phyloP scores from a whole-genome alignment of 164 flowering plant genomes.

The Brasenia schreberi region DNA sequence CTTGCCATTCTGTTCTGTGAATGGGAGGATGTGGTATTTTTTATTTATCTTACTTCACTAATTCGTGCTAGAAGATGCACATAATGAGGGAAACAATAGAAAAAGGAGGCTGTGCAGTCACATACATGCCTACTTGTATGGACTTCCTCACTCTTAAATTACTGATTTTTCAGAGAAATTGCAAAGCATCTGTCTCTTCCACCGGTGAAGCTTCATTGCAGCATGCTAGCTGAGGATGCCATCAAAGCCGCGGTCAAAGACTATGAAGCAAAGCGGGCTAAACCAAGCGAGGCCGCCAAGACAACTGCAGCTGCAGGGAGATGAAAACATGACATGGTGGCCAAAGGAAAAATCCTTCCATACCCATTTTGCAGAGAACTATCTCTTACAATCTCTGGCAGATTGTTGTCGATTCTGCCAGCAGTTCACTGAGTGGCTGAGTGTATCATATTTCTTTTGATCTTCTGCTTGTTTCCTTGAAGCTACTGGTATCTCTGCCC shows the following conservation, averaged over 20 bases:
- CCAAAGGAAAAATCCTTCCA: not conserved
- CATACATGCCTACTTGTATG: too few relatives aligned
- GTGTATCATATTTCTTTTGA: not conserved
- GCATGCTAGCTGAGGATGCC: conserved; percentile 99
- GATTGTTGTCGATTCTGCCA: not conserved
- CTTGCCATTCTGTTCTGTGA: not conserved
- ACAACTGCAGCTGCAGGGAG: conserved; percentile 27
- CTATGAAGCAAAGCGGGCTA: conserved; percentile 56
- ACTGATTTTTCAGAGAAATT: conserved; percentile 43
- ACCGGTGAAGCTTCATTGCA: conserved; percentile 95
- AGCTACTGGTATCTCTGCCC: too few relatives aligned
- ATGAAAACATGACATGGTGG: conserved; percentile 6
- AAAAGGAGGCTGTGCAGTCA: too few relatives aligned
- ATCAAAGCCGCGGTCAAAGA: conserved; percentile 92
- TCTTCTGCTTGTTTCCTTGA: too few relatives aligned
- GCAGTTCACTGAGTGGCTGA: not conserved
- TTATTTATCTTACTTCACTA: not conserved
- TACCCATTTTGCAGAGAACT: not conserved
- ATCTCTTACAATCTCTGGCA: not conserved
- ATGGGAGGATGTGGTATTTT: not conserved
- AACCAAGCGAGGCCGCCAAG: conserved; percentile 7
- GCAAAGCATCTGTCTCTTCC: conserved; percentile 97
- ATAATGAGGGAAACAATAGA: not conserved
- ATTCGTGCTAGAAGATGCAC: not conserved
- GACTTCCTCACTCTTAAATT: too few relatives aligned